Evolutionary conservation across 805 yeast genomes (phyloP), one percentile per base, ranked within the genome.

Genomic region (Dipodascopsis tothii): DNA sequence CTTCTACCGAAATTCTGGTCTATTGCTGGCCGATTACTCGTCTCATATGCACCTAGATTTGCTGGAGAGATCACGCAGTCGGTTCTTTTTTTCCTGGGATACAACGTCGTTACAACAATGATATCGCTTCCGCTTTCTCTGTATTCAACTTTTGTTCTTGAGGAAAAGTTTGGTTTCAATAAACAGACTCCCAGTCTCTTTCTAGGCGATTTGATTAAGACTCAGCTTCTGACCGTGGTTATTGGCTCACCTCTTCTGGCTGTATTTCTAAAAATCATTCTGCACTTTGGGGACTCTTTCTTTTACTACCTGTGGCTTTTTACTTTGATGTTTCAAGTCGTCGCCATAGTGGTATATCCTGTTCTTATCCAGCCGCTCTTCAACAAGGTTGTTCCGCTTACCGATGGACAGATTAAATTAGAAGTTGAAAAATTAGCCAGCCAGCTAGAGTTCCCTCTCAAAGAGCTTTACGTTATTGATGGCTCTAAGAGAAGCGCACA

Each of bases 401-500:
- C 83, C 56, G 86, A 84, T 37, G 96, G 97, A 32, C 88, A 86
- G 61, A 75, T 92, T 67, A 84, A 84, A 62, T 65, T 73, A 7
- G 78, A 83, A 3, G 86, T 92, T 63, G 94, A 87, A 63, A 69
- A 75, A 16, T 75, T 92, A 52, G 96, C 97, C 17, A 60, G 69
- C 14, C 66, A 72, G 42, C 82, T 84, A 60, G 70, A 77, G 28
- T 92, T 92, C 77, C 99, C 98, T 48, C 74, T 90, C 60, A 76
- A 81, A 44, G 79, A 86, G 59, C 69, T 92, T 43, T 85, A 75
- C 58, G 96, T 88, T 37, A 79, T 88, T 60, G 99, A 92, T 63
- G 96, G 97, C n/a, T 88, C 97, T 34, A 85, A 83, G 61, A 81
- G 97, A 70, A 85, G 96, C 1, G 78, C 94, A 5, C 98, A 92